Base-by-base conservation (phyloP, 495 filamentous ascomycete genomes). In the Penicillium angulare region DNA sequence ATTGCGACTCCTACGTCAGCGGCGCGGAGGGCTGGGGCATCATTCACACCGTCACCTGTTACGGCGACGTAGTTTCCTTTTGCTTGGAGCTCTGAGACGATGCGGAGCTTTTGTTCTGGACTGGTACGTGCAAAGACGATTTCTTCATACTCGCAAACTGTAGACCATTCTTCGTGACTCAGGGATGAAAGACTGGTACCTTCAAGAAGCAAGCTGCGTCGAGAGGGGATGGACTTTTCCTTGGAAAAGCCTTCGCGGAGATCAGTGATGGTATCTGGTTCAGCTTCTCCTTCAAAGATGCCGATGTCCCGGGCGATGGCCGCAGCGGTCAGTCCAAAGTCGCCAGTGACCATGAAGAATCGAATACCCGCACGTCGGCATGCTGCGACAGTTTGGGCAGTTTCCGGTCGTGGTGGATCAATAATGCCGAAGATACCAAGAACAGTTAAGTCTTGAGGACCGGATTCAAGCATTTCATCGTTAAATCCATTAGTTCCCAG, bases 61-160 rank as follows among this genome's bases (percentile, higher is more conserved):
- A 86, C 96, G 48, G 88, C 92, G 17, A 97, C 89, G 35, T 86
- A 72, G 41, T 84, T 63, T 5, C 75, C 72, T 12, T 80, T 68
- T 2, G 67, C 59, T 51, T 85, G 84, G 38, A 89, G 77, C 48
- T 87, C 84, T 20, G 76, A 77, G 12, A 91, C 85, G 49, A 90
- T 89, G 17, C 84, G 80, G 2, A 89, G 74, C 54, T 90, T 90
- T 50, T 90, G 87, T 55, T 90, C 87, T 0, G 87, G 86, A 2
- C 83, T 89, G 4, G 87, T 89, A 1, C 86, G 76, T 15, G 85
- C 84, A 56, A 89, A 89, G 24, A 88, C 83, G 27, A 86, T 82
- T 50, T 86, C 84, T 13, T 81, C 67, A 47, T 86, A 87, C 13
- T 66, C 59, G 34, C 75, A 81, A 7, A 87, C 59, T 18, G 67